phyloP scores from a whole-genome alignment of 257 asterid species.

The Handroanthus guayacan region DNA sequence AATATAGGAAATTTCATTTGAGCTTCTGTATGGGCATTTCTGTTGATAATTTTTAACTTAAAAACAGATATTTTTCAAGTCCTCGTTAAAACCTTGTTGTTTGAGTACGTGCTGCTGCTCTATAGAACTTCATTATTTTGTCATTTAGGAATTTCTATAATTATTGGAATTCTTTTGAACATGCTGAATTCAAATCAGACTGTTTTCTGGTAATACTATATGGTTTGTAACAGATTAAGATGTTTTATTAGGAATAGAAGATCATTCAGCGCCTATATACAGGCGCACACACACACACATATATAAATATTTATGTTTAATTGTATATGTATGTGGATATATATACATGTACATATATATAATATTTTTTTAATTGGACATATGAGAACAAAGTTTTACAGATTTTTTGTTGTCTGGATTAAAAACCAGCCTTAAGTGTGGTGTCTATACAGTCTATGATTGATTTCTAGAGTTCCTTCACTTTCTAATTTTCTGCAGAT shows the following conservation, averaged over 20 bases:
- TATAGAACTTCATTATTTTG: not conserved
- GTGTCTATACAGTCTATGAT: not conserved
- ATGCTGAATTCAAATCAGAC: not conserved
- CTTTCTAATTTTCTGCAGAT: not conserved
- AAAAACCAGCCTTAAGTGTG: not conserved
- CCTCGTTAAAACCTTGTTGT: not conserved
- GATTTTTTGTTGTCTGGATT: not conserved
- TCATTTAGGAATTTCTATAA: not conserved
- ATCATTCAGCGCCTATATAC: not conserved
- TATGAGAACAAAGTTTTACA: not conserved
- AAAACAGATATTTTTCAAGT: not conserved
- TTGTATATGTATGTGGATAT: not conserved
- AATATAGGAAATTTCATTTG: not conserved
- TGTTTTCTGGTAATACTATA: not conserved
- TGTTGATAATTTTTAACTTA: not conserved
- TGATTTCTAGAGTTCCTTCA: not conserved
- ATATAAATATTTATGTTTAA: not conserved
- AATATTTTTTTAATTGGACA: not conserved
- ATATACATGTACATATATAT: not conserved
- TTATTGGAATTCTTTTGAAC: not conserved
- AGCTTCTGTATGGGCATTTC: not conserved
- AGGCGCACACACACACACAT: not conserved
- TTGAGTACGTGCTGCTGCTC: not conserved
- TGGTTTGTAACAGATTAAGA: not conserved
- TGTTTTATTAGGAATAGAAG: conserved; percentile 3